Base-by-base conservation (phyloP, 2,329 filamentous ascomycete genomes). In the Fusarium robinianum region DNA sequence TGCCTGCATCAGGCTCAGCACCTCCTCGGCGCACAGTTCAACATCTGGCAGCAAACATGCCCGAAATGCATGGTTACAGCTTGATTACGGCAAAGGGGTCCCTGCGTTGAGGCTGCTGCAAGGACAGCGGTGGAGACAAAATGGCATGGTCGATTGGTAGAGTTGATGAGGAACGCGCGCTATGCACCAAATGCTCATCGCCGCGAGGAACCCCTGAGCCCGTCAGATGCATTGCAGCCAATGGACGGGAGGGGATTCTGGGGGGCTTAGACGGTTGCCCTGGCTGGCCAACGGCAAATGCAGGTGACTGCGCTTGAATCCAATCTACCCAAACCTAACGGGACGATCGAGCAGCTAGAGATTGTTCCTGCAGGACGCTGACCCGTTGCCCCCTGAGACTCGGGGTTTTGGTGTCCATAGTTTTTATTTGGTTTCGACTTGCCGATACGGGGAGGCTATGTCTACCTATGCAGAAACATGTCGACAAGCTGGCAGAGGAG, bases 51-150 rank as follows among this genome's bases (percentile, higher is more conserved):
- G n/a, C n/a, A n/a, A n/a, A n/a, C n/a, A n/a, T 6, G 25, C 25
- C 25, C 3, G n/a, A n/a, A 27, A 27, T 46, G 40, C 44, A 51
- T 19, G 33, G 38, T 42, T 42, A 32, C 46, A 53, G 52, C 50
- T 53, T 49, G 42, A 52, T 58, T 51, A 33, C 41, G 39, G 35
- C 32, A 40, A 39, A 37, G 21, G 36, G 15, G 26, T 24, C 41
- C 35, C 31, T 41, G 43, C 41, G 18, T 21, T 22, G 18, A 39
- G 35, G 31, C 23, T 15, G 18, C 33, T 35, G 44, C 37, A 29
- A 38, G 44, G 42, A 34, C 44, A 23, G n/a, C 22, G 40, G 42
- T 46, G 36, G 42, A 26, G 24, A 35, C 30, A 16, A n/a, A n/a
- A n/a, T n/a, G n/a, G n/a, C n/a, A n/a, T n/a, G n/a, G n/a, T n/a